Evolutionary conservation across 106 monocot species (phyloP).

Genomic region (Alisma plantagoaquatica): DNA sequence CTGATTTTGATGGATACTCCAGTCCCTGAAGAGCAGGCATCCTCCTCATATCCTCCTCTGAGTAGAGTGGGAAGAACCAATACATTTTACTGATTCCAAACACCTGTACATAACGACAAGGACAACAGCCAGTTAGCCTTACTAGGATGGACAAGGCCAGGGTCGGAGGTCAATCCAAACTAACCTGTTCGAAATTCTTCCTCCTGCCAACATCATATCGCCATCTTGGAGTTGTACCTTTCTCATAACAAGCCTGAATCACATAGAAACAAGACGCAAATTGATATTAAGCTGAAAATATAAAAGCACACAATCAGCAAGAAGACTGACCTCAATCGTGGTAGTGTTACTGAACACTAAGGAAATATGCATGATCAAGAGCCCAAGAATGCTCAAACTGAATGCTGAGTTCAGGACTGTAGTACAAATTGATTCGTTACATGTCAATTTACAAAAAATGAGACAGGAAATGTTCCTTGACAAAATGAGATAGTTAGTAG

Average conservation of each 20-base stretch:
- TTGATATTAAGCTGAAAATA: neutral
- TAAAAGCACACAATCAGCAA: neutral
- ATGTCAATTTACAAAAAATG: too few species aligned
- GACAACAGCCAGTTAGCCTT: neutral
- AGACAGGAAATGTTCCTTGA: too few species aligned
- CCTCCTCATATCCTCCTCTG: constrained; percentile 85
- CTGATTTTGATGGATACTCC: constrained; percentile 62
- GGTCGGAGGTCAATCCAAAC: neutral
- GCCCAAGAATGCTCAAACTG: constrained; percentile 73
- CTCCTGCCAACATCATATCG: constrained; percentile 73
- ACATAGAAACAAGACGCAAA: neutral
- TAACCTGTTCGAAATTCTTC: constrained; percentile 85
- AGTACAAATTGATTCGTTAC: too few species aligned
- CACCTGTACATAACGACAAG: constrained; percentile 28
- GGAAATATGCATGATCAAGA: constrained; percentile 84
- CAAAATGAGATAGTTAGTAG: too few species aligned
- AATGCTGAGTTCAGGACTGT: constrained; percentile 86
- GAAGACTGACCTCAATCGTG: constrained; percentile 67
- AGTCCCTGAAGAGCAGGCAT: too few species aligned
- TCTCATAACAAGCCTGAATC: constrained; percentile 63
- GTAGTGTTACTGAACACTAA: constrained; percentile 72
- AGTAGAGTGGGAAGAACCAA: constrained; percentile 74
- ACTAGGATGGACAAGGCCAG: neutral
- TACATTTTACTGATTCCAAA: constrained; percentile 65
- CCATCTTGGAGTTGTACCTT: constrained; percentile 79